Conservation (phyloP, 345 rosid genomes). For the Syzygium aqueum region DNA sequence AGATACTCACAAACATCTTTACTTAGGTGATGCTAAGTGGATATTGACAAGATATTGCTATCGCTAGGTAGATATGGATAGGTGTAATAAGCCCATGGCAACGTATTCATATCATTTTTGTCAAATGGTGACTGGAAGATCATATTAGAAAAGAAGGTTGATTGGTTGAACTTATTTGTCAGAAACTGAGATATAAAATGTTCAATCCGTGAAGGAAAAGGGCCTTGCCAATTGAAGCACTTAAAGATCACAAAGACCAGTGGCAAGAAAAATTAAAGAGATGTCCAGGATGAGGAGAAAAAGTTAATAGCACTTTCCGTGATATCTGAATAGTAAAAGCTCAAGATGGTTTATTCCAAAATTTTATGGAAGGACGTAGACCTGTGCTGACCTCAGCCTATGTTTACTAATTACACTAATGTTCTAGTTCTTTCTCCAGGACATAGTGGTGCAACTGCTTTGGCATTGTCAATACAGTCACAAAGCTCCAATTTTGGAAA, state of each 20-base stretch:
- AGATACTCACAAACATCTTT: background rate
- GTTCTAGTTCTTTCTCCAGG: background rate
- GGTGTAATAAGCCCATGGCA: background rate
- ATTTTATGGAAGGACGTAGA: rapidly evolving
- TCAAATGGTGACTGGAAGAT: background rate
- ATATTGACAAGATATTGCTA: background rate
- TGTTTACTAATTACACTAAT: background rate
- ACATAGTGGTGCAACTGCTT: background rate
- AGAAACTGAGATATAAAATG: background rate
- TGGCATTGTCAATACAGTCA: background rate
- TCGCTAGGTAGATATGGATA: rapidly evolving
- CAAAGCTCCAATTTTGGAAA: background rate
- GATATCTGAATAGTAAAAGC: background rate
- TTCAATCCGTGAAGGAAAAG: background rate
- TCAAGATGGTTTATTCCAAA: rapidly evolving
- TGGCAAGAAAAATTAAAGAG: background rate
- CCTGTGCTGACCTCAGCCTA: background rate
- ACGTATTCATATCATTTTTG: rapidly evolving
- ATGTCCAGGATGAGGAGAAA: rapidly evolving
- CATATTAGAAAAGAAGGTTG: background rate
- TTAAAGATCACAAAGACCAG: background rate
- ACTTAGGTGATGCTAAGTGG: background rate
- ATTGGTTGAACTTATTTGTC: background rate
- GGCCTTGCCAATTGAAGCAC: background rate
- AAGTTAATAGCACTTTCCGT: background rate